Base-by-base conservation (phyloP, 306 rosid species). In the Ormosia emarginata region DNA sequence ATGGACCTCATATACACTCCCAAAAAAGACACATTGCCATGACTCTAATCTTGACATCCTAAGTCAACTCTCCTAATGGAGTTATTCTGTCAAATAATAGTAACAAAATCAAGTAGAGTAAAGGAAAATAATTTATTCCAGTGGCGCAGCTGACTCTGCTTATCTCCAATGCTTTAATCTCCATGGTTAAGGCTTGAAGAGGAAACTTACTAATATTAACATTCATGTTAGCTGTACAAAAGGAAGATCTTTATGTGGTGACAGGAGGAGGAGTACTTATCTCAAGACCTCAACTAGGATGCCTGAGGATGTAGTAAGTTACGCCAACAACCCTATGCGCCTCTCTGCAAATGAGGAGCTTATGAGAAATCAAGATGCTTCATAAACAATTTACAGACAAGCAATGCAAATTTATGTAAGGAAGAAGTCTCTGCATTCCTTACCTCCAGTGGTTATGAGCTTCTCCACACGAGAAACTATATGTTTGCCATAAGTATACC, bases 381-480 rank as follows among this genome's bases (percentile, higher is more conserved):
- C 13, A n/a, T 39, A 7, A 75, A 43, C 47, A 46, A 67, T 39
- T 70, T 6, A 43, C 6, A 17, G 11, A 70, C 56, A 82, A 70
- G 7, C 18, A 49, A 43, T 65, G 37, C 6, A 64, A 79, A 79
- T 74, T 85, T 73, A 12, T 59, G 44, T 5, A 1, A 62, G 76
- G 67, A 34, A 65, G 24, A 13, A 46, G 56, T 82, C 37, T 14
- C 4, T 30, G 62, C 32, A 75, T 73, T 63, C 24, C 84, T 89
- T 64, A 95, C 99, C 98, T 92, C 98, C 98, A 0, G 99, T 86
- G 52, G 97, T 85, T 78, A 95, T 92, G 83, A 95, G 96, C 87
- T 95, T 95, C 93, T 95, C 99, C 7, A 95, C 94, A 24, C 98
- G 99, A 74, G 99, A 82, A 71, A 93, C 99, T 2, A 95, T 95